A percentile compares a stretch with the other conserved stretches of the same genome.
These are phyloP conservation scores for Dicorynia guianensis DNA, from an alignment of 306 rosid genomes.

Conservation along the genomic window DNA sequence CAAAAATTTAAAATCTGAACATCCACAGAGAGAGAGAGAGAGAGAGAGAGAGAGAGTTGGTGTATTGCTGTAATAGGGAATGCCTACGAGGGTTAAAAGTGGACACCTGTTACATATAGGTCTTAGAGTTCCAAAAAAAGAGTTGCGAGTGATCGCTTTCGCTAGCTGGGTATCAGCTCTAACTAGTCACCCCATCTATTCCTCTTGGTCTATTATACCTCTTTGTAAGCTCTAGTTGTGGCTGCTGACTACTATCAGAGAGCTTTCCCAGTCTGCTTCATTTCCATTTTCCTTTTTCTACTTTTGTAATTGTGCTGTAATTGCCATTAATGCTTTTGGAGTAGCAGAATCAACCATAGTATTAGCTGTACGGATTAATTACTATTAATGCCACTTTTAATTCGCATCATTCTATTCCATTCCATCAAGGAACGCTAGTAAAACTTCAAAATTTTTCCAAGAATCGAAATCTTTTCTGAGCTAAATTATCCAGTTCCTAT, in stretches of 20 bases:
- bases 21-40: conserved; percentile 43
- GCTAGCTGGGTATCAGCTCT: conserved; percentile 28
- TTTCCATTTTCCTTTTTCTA: neutral
- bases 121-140: too few relatives aligned
- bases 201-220: neutral
- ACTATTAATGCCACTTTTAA: conserved; percentile 28
- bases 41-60: conserved; percentile 42
- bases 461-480: neutral
- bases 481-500: neutral
- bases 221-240: conserved; percentile 39
- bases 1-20: conserved; percentile 42
- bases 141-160: conserved; percentile 56
- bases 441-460: neutral
- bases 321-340: conserved; percentile 53
- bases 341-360: conserved; percentile 37
- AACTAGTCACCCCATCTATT: neutral
- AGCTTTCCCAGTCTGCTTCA: conserved; percentile 25
- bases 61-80: conserved; percentile 48
- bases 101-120: conserved; percentile 52
- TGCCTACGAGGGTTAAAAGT: conserved; percentile 43
- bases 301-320: conserved; percentile 11
- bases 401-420: neutral
- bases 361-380: conserved; percentile 37
- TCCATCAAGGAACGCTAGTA: neutral
- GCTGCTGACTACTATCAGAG: conserved; percentile 50